Evolutionary conservation across 495 filamentous ascomycete species (phyloP), one percentile per base, ranked within the genome.

Genomic region (Penicillium bovifimosum): DNA sequence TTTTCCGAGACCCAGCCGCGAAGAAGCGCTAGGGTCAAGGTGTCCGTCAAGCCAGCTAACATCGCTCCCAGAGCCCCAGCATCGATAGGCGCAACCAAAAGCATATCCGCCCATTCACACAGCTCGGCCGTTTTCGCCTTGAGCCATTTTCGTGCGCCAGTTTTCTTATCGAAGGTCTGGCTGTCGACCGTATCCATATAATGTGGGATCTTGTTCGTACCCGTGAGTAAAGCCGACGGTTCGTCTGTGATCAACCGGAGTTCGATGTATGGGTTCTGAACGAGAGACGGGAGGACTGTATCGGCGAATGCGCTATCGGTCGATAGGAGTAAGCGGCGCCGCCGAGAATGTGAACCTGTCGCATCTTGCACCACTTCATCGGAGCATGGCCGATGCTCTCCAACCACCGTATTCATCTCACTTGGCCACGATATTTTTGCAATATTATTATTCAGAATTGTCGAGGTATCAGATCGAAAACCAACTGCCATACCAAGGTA

Each of bases 91-190:
- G 86, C 87, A 10, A 93, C 77, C 18, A 93, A 76, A 14, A 93
- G 75, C 63, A 95, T 71, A 67, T 93, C 87, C n/a, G 89, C 88
- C 90, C 90, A 95, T 58, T 87, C 82, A 54, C 86, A 85, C 27
- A 90, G 77, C 57, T 89, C 85, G 8, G 79, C 83, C 17, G 86
- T 86, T 53, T 86, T 76, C 4, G 68, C 71, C 53, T 70, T 72
- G 42, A 75, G 53, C 74, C 74, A 76, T 67, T 68, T 73, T 41
- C 72, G 66, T 11, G 72, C 69, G 1, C 71, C 65, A 2, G 68
- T 74, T 50, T 74, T 73, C 47, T 75, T 76, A 42, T 75, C 72
- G 24, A 76, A 75, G 1, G 72, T 75, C 33, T 67, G 67, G 34
- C 67, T 69, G 56, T 75, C 74, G 41, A 76, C 71, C 18, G 68